Conservation (phyloP, 73 alveolate species). For the Paraurostyla sp. region DNA sequence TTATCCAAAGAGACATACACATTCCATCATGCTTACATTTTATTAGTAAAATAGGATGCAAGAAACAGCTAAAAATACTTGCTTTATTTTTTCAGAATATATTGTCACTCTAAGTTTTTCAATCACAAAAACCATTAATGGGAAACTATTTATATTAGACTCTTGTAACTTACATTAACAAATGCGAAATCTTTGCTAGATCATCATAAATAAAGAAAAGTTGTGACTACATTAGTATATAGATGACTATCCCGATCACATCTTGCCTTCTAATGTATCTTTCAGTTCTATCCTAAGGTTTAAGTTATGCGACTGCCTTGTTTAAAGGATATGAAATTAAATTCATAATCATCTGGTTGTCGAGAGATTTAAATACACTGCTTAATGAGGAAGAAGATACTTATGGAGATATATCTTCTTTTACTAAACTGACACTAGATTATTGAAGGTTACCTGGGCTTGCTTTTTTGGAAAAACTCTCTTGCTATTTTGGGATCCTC, state of each 20-base stretch:
- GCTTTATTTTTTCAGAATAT: neutral
- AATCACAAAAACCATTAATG: neutral
- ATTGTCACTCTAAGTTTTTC: neutral
- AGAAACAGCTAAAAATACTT: neutral
- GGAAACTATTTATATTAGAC: neutral
- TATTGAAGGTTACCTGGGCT: constrained; percentile 7
- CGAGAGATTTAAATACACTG: neutral
- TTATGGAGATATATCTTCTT: neutral
- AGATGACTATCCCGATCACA: neutral
- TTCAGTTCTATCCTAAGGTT: neutral
- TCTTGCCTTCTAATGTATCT: neutral
- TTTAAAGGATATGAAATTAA: neutral
- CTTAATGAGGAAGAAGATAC: neutral
- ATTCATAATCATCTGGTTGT: neutral
- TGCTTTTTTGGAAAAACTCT: neutral
- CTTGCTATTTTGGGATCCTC: neutral
- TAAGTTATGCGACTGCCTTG: neutral
- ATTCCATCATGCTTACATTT: neutral
- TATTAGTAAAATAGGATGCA: neutral
- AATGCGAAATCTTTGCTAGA: neutral
- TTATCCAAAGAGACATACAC: neutral
- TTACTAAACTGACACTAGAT: neutral
- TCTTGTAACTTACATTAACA: neutral
- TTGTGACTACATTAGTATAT: neutral
- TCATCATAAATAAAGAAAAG: neutral